phyloP scores from a whole-genome alignment of 805 yeast species.

The Schizosaccharomyces lindneri region DNA sequence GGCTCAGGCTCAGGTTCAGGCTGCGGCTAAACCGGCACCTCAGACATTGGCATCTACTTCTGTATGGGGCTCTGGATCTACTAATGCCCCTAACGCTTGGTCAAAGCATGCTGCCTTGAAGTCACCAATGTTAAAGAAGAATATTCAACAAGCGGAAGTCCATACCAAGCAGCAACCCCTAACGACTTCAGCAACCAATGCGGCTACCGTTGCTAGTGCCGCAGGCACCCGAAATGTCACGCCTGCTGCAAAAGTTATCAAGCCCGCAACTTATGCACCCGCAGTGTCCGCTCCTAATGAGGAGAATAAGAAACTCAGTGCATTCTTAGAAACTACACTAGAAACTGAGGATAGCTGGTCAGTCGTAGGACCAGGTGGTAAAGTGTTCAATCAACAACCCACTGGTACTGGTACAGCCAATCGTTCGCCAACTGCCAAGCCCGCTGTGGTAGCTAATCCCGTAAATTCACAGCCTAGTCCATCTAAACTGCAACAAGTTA shows the following conservation, averaged over 20 bases:
- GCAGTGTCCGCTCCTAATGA: constrained; percentile 1
- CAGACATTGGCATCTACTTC: background rate
- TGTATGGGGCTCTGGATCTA: background rate
- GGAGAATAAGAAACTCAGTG: background rate
- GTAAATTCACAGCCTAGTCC: background rate
- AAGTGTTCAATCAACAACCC: background rate
- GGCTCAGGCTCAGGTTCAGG: background rate
- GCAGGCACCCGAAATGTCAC: constrained; percentile 1
- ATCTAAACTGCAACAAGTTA: background rate
- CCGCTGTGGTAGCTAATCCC: constrained; percentile 1
- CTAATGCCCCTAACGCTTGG: background rate
- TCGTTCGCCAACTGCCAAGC: constrained; percentile 4
- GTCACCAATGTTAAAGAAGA: background rate
- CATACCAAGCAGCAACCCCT: background rate
- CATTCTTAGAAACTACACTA: background rate
- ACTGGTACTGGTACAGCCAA: background rate
- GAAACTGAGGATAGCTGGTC: constrained; percentile 3
- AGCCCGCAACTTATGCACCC: background rate
- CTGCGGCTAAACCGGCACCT: background rate
- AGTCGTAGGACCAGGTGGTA: constrained; percentile 4
- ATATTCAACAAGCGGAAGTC: background rate
- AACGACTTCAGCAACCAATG: background rate
- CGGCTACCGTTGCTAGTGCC: background rate
- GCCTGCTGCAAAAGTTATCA: constrained; percentile 3
- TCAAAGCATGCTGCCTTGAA: background rate